These are phyloP conservation scores for cucumber (Cucumis sativus) DNA, from an alignment of 306 rosid species.

Conservation along the genomic window DNA sequence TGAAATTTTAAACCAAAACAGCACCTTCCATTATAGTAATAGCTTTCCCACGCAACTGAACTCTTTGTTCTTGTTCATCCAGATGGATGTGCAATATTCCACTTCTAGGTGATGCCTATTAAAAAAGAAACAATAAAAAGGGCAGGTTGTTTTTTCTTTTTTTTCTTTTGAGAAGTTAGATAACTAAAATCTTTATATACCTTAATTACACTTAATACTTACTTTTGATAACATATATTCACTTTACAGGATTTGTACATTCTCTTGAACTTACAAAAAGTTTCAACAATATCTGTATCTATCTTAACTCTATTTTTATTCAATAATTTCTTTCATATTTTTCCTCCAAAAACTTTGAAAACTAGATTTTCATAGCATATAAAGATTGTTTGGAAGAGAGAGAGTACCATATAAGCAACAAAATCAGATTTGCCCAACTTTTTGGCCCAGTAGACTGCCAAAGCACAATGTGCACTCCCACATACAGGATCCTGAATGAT, in stretches of 20 bases:
- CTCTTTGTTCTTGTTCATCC: slow-evolving; percentile 52
- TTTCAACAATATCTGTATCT: no score
- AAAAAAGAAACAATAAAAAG: no score
- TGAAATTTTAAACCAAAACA: slow-evolving; percentile 18
- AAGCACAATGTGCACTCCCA: slow-evolving; percentile 62
- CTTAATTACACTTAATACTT: no score
- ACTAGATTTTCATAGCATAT: background rate
- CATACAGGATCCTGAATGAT: slow-evolving; percentile 49
- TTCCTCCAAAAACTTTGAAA: background rate
- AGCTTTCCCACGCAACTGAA: slow-evolving; percentile 58
- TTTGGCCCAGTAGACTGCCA: slow-evolving; percentile 60
- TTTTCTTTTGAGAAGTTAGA: no score
- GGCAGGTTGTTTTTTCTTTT: no score
- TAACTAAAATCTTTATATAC: no score
- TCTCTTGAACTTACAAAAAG: no score
- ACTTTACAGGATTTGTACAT: no score
- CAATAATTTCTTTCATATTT: background rate
- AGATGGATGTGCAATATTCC: slow-evolving; percentile 45
- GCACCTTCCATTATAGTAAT: slow-evolving; percentile 56
- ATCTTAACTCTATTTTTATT: no score
- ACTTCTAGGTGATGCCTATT: slow-evolving; percentile 69
- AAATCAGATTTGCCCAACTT: slow-evolving; percentile 55
- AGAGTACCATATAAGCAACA: slow-evolving; percentile 46
- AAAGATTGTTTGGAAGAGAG: background rate
- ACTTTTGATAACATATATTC: no score